Conservation (phyloP, 805 yeast genomes). For the Candida ponderosae region DNA sequence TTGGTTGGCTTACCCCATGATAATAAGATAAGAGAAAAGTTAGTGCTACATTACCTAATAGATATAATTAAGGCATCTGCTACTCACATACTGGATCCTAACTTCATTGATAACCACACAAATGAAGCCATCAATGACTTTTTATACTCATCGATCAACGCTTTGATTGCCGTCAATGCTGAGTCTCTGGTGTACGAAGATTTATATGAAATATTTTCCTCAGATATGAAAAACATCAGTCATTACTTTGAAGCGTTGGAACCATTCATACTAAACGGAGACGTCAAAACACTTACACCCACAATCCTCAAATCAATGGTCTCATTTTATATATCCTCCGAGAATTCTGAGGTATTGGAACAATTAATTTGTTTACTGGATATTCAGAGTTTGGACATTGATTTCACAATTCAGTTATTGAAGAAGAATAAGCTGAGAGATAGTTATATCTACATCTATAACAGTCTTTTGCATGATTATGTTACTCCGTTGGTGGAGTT, state of each 20-base stretch:
- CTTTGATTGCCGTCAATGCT: constrained; percentile 29
- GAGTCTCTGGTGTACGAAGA: constrained; percentile 32
- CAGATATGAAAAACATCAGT: constrained; percentile 14
- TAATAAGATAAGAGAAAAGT: constrained; percentile 31
- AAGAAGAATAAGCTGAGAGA: constrained; percentile 48
- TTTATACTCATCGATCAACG: constrained; percentile 30
- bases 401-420: constrained; percentile 62
- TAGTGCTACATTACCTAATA: constrained; percentile 46
- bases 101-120: constrained; percentile 4
- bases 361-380: constrained; percentile 66
- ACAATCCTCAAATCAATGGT: constrained; percentile 55
- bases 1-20: constrained; percentile 51
- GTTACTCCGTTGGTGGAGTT: constrained; percentile 63
- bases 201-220: constrained; percentile 35
- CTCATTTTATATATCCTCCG: constrained; percentile 31
- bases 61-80: constrained; percentile 39
- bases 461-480: constrained; percentile 59
- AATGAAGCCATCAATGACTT: constrained; percentile 21
- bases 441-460: constrained; percentile 66
- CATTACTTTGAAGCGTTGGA: constrained; percentile 48
- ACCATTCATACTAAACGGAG: constrained; percentile 38
- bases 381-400: constrained; percentile 64
- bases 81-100: constrained; percentile 11
- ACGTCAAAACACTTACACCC: constrained; percentile 51
- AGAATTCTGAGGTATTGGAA: constrained; percentile 45